Conservation (phyloP, 768 basidiomycete genomes). For the Kwoniella europaea region DNA sequence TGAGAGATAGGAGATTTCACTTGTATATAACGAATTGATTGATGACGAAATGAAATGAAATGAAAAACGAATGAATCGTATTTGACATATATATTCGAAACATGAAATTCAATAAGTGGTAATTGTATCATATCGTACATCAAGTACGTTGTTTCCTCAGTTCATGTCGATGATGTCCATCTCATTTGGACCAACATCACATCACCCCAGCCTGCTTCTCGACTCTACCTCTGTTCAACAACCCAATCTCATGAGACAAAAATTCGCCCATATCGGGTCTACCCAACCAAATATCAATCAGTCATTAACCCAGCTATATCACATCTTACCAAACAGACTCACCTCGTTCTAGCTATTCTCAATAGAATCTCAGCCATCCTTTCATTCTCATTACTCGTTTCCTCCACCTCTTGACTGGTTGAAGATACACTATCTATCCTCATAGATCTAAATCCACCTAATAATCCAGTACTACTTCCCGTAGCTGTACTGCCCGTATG, state of each 20-base stretch:
- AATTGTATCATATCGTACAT: not conserved
- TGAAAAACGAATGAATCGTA: not conserved
- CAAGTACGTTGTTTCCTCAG: not conserved
- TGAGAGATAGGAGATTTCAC: not conserved
- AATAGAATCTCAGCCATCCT: slow-evolving; percentile 55
- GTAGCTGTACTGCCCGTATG: not conserved
- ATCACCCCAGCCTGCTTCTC: slow-evolving; percentile 42
- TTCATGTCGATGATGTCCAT: not conserved
- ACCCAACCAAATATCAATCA: not conserved
- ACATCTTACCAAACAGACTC: slow-evolving; percentile 7
- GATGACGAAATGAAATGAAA: not conserved
- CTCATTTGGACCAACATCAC: not conserved
- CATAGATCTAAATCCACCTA: slow-evolving; percentile 17
- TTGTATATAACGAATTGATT: not conserved
- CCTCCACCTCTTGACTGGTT: not conserved
- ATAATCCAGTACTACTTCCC: slow-evolving; percentile 5
- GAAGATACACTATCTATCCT: slow-evolving; percentile 6
- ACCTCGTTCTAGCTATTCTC: slow-evolving; percentile 54
- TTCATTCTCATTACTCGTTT: slow-evolving; percentile 36
- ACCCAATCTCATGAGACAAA: slow-evolving; percentile 40
- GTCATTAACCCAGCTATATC: not conserved
- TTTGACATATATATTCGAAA: not conserved
- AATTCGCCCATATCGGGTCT: slow-evolving; percentile 51
- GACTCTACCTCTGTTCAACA: slow-evolving; percentile 41
- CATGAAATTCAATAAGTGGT: not conserved